Conservation (phyloP, 2,329 filamentous ascomycete genomes). For the Cercospora sojina region DNA sequence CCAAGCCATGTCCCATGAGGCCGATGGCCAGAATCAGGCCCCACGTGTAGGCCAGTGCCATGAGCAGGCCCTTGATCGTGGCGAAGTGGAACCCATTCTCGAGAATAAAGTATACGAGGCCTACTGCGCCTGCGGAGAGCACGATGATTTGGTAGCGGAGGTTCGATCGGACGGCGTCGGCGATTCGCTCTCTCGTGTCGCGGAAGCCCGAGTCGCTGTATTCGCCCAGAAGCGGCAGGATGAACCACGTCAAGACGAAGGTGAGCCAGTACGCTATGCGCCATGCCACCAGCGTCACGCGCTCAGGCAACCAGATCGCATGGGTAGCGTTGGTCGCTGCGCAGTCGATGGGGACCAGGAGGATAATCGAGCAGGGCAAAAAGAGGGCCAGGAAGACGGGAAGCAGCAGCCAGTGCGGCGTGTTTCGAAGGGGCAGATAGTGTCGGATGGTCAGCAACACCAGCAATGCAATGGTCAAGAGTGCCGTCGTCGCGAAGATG, state of each 20-base stretch:
- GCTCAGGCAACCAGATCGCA: slow-evolving; percentile 83
- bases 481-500: slow-evolving; percentile 71
- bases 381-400: slow-evolving; percentile 96
- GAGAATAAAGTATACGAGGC: slow-evolving; percentile 79
- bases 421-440: slow-evolving; percentile 86
- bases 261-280: slow-evolving; percentile 96
- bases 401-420: slow-evolving; percentile 82
- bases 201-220: slow-evolving; percentile 93
- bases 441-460: slow-evolving; percentile 83
- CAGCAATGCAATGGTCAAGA: slow-evolving; percentile 70
- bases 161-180: slow-evolving; percentile 84
- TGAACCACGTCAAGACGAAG: slow-evolving; percentile 92
- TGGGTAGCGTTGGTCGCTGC: slow-evolving; percentile 56
- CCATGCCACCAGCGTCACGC: slow-evolving; percentile 82
- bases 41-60: slow-evolving; percentile 95
- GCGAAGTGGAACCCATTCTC: slow-evolving; percentile 70
- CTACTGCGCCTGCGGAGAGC: slow-evolving; percentile 66
- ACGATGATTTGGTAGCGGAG: slow-evolving; percentile 84
- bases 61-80: slow-evolving; percentile 78
- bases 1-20: slow-evolving; percentile 94
- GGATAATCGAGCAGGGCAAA: slow-evolving; percentile 83
- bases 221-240: slow-evolving; percentile 88
- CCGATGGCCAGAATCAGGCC: slow-evolving; percentile 89
- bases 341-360: slow-evolving; percentile 93
- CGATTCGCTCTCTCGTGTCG: slow-evolving; percentile 74